Conservation (phyloP, 2,329 filamentous ascomycete genomes). For the Ophiognomonia clavigignenti-juglandacearum region DNA sequence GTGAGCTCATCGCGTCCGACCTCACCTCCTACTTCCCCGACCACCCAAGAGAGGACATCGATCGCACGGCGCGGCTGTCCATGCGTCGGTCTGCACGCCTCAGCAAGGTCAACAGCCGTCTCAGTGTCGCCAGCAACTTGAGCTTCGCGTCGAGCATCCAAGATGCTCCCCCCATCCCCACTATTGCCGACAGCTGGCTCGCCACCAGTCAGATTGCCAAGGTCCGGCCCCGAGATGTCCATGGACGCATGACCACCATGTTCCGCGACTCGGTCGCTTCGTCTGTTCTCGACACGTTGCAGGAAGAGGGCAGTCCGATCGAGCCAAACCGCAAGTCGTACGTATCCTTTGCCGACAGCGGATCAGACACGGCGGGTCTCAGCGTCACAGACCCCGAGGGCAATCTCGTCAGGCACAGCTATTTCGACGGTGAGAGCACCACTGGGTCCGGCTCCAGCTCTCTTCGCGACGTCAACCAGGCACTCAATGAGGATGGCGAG, state of each 20-base stretch:
- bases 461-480: constrained; percentile 77
- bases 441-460: constrained; percentile 61
- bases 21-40: constrained; percentile 96
- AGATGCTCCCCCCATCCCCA: constrained; percentile 91
- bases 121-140: constrained; percentile 90
- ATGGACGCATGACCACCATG: constrained; percentile 46
- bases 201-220: constrained; percentile 51
- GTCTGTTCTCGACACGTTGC: constrained; percentile 81
- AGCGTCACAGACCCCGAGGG: constrained; percentile 75
- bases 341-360: constrained; percentile 78
- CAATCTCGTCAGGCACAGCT: constrained; percentile 67
- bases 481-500: constrained; percentile 85
- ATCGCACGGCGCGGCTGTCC: constrained; percentile 89
- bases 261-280: constrained; percentile 88
- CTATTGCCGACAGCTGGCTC: constrained; percentile 91
- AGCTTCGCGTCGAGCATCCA: constrained; percentile 89
- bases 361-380: constrained; percentile 64
- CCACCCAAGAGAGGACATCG: constrained; percentile 89
- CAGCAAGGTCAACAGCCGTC: constrained; percentile 85
- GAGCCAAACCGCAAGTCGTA: constrained; percentile 94
- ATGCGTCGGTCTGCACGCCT: constrained; percentile 85
- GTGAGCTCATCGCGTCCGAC: constrained; percentile 95
- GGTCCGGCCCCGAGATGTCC: constrained; percentile 38
- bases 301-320: constrained; percentile 77
- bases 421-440: constrained; percentile 76